Evolutionary conservation across 2,329 filamentous ascomycete genomes (phyloP).

Genomic region (Stagonosporopsis rhizophila): DNA sequence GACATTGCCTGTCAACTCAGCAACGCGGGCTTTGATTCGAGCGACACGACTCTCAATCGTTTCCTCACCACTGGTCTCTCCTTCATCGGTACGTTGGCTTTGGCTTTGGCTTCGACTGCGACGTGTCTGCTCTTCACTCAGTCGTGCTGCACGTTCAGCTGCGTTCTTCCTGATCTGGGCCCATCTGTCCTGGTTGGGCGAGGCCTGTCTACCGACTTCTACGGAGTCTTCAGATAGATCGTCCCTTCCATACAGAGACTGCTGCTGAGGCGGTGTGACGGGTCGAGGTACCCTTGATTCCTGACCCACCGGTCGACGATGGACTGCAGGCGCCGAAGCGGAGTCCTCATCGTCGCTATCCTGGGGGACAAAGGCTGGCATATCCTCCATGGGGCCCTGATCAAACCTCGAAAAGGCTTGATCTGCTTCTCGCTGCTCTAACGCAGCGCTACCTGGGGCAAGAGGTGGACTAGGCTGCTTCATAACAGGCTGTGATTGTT

Average conservation of each 20-base stretch:
- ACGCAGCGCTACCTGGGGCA: constrained; percentile 67
- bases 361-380: constrained; percentile 79
- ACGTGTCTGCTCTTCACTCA: constrained; percentile 69
- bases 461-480: constrained; percentile 55
- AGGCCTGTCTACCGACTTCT: constrained; percentile 48
- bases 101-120: constrained; percentile 62
- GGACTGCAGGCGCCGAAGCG: constrained; percentile 28
- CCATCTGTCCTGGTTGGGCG: constrained; percentile 76
- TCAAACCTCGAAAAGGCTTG: constrained; percentile 75
- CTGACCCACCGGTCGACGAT: constrained; percentile 29
- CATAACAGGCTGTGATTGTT: constrained; percentile 1
- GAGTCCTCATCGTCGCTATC: constrained; percentile 43
- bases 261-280: constrained; percentile 26
- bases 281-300: constrained; percentile 20
- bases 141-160: constrained; percentile 75
- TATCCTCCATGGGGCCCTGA: constrained; percentile 85
- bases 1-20: constrained; percentile 77
- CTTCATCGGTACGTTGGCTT: constrained; percentile 72
- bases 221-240: constrained; percentile 53
- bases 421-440: constrained; percentile 65
- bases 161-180: constrained; percentile 96
- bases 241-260: constrained; percentile 32
- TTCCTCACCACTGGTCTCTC: constrained; percentile 95
- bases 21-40: constrained; percentile 95
- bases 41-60: constrained; percentile 96